Percentiles rank a stretch among this genome's conserved stretches.
phyloP scores from a whole-genome alignment of 75 land plant genomes.

The Picea glauca region DNA sequence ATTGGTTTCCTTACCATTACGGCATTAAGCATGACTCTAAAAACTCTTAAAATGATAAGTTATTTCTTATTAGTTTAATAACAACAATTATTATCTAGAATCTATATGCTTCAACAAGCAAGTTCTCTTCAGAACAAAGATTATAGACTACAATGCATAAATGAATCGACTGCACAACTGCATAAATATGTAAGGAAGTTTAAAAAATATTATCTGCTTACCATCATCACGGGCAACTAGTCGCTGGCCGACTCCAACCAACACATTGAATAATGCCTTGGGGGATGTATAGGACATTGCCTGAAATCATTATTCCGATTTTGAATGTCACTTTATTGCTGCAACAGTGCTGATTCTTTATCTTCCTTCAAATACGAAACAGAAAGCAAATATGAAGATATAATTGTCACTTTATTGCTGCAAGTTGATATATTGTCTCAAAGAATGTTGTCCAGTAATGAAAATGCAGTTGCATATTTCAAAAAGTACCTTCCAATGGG shows the following conservation, averaged over 20 bases:
- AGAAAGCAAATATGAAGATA: background rate
- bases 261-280: constrained; percentile 64
- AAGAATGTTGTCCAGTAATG: background rate
- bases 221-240: constrained; percentile 57
- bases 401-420: background rate
- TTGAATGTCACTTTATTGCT: background rate
- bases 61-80: background rate
- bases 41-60: background rate
- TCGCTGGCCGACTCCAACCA: constrained; percentile 49
- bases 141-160: background rate
- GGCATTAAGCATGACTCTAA: background rate
- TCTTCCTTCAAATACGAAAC: background rate
- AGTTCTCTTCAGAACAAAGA: background rate
- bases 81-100: background rate
- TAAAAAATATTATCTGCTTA: constrained; percentile 14
- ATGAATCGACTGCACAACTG: background rate
- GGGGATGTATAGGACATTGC: constrained; percentile 93
- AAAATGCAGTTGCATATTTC: background rate
- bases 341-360: background rate
- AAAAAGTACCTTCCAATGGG: constrained; percentile 69
- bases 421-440: background rate
- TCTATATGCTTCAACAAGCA: background rate
- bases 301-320: constrained; percentile 28
- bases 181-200: background rate
- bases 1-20: background rate